Conservation (phyloP, 805 yeast species). For the Scheffersomyces coipomensis region DNA sequence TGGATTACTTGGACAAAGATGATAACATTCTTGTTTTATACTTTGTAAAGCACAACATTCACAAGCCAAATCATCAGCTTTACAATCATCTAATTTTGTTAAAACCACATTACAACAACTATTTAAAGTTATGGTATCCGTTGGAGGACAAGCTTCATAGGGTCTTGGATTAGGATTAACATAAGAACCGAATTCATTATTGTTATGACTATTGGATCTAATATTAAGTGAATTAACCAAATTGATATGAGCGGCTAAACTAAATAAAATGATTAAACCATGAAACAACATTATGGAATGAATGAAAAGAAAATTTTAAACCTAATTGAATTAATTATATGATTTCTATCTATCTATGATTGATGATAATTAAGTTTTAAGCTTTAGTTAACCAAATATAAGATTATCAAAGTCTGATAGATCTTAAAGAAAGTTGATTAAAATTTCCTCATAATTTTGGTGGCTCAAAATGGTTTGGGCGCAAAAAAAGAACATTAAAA, state of each 20-base stretch:
- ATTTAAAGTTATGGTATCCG: constrained; percentile 41
- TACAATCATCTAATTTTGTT: constrained; percentile 46
- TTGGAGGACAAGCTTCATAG: constrained; percentile 38
- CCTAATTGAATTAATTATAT: too few species aligned
- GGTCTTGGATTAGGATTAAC: constrained; percentile 47
- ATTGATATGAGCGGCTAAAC: not conserved
- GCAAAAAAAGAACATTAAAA: too few species aligned
- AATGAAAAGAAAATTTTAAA: too few species aligned
- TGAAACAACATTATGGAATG: not conserved
- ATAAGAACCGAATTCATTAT: constrained; percentile 28
- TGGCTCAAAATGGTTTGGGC: too few species aligned
- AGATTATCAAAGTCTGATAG: too few species aligned
- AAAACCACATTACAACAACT: constrained; percentile 48
- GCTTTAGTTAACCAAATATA: too few species aligned
- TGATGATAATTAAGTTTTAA: too few species aligned
- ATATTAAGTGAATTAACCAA: not conserved
- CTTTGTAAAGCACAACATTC: constrained; percentile 57
- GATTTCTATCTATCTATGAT: too few species aligned
- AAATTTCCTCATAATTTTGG: too few species aligned
- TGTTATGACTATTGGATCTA: not conserved
- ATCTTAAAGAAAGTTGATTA: too few species aligned
- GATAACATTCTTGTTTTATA: constrained; percentile 44
- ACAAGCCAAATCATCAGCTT: constrained; percentile 54
- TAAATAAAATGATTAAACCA: not conserved
- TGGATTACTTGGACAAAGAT: constrained; percentile 48